Percentiles rank a stretch among this genome's conserved stretches.
These are phyloP conservation scores for Macrophomina pseudophaseolina DNA, from an alignment of 2,329 filamentous ascomycete genomes.

Conservation along the genomic window DNA sequence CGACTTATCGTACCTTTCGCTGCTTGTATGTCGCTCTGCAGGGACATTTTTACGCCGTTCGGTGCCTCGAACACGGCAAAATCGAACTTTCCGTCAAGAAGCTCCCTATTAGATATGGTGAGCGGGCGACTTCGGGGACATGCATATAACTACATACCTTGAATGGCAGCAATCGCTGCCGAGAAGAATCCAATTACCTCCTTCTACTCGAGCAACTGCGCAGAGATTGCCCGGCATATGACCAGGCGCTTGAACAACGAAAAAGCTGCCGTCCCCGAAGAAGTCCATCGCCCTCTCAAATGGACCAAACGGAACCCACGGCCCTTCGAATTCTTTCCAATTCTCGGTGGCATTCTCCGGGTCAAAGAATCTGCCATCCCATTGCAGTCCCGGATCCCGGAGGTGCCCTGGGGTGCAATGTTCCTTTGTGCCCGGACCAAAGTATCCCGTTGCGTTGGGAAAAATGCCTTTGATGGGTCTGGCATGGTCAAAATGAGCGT, in stretches of 20 bases:
- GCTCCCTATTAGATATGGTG: conserved; percentile 29
- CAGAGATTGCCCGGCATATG: conserved; percentile 48
- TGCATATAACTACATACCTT: conserved; percentile 29
- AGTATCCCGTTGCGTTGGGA: conserved; percentile 38
- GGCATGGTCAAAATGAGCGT: conserved; percentile 43
- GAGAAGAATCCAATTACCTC: conserved; percentile 40
- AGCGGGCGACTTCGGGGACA: neutral
- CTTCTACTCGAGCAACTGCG: conserved; percentile 35
- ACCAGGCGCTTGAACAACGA: conserved; percentile 45
- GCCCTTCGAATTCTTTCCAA: conserved; percentile 36
- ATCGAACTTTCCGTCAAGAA: conserved; percentile 37
- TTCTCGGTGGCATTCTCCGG: conserved; percentile 36
- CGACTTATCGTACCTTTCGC: conserved; percentile 37
- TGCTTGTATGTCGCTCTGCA: conserved; percentile 36
- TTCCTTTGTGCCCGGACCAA: conserved; percentile 38
- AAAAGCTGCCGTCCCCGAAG: conserved; percentile 48
- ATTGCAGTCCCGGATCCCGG: conserved; percentile 35
- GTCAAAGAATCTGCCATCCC: conserved; percentile 43
- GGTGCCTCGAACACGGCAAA: conserved; percentile 38
- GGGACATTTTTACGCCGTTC: conserved; percentile 32
- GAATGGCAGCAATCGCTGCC: conserved; percentile 44
- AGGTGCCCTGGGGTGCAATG: conserved; percentile 40
- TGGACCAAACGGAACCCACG: conserved; percentile 41
- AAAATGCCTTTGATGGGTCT: conserved; percentile 38
- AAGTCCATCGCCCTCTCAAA: conserved; percentile 44